Evolutionary conservation across 1,139 yeast genomes (phyloP).

Genomic region (Candida gigantensis): DNA sequence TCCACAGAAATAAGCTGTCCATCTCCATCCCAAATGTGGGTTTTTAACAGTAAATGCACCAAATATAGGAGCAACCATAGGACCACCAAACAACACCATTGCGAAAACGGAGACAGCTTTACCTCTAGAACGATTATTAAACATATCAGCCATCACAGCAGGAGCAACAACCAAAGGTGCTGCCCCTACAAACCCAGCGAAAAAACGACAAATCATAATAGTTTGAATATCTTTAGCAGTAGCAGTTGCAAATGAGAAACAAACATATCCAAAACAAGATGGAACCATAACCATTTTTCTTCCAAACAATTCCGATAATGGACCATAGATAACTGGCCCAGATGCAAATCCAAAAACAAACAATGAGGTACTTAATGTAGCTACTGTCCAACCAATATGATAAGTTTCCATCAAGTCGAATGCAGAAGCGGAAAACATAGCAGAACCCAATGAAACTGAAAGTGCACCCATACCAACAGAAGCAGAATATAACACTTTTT

Average conservation of each 20-base stretch:
- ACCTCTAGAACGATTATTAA: slow-evolving; percentile 33
- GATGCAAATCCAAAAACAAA: slow-evolving; percentile 47
- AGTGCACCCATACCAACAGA: slow-evolving; percentile 33
- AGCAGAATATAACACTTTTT: slow-evolving; percentile 27
- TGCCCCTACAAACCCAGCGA: slow-evolving; percentile 42
- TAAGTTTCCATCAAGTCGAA: slow-evolving; percentile 23
- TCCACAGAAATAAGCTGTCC: slow-evolving; percentile 57
- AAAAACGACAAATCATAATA: slow-evolving; percentile 41
- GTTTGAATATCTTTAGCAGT: slow-evolving; percentile 41
- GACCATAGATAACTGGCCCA: slow-evolving; percentile 46
- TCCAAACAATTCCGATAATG: slow-evolving; percentile 42
- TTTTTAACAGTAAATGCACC: slow-evolving; percentile 37
- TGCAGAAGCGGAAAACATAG: slow-evolving; percentile 36
- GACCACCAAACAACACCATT: slow-evolving; percentile 43
- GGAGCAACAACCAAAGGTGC: slow-evolving; percentile 45
- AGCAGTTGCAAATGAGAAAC: slow-evolving; percentile 41
- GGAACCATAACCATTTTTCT: slow-evolving; percentile 30
- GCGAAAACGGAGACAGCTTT: slow-evolving; percentile 34
- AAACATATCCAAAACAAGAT: slow-evolving; percentile 31
- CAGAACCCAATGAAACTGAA: slow-evolving; percentile 49
- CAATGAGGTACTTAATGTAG: slow-evolving; percentile 41
- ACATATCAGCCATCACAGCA: slow-evolving; percentile 43
- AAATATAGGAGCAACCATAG: slow-evolving; percentile 44
- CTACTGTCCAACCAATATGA: slow-evolving; percentile 34
- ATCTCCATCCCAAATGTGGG: slow-evolving; percentile 51